phyloP scores from a whole-genome alignment of 306 rosid genomes.

The Sphenostylis stenocarpa region DNA sequence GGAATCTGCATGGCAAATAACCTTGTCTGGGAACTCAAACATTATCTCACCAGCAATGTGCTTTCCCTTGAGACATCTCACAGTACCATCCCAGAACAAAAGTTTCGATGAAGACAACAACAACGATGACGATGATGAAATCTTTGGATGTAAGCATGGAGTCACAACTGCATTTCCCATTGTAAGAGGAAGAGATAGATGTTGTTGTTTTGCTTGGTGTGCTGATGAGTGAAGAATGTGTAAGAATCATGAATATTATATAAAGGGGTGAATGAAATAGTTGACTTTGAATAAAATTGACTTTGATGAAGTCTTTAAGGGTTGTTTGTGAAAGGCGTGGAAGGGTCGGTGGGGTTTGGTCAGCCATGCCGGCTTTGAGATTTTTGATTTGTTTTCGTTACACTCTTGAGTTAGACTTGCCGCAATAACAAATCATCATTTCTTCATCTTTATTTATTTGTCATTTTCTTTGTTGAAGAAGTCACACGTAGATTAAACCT shows the following conservation, averaged over 20 bases:
- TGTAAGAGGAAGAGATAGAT: not conserved
- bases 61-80: constrained; percentile 40
- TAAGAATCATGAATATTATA: constrained; percentile 10
- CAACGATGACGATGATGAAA: not conserved
- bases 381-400: not conserved
- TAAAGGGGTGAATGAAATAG: not conserved
- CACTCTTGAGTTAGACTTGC: constrained; percentile 26
- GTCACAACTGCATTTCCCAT: constrained; percentile 57
- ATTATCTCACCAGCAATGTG: constrained; percentile 72
- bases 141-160: constrained; percentile 45
- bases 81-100: constrained; percentile 54
- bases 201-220: no score
- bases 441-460: not conserved
- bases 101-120: constrained; percentile 26
- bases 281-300: constrained; percentile 39
- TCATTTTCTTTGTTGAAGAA: not conserved
- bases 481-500: not conserved
- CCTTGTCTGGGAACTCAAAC: constrained; percentile 67
- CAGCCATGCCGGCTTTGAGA: constrained; percentile 79
- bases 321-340: not conserved
- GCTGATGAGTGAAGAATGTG: not conserved
- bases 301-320: constrained; percentile 49
- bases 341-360: constrained; percentile 65
- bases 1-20: constrained; percentile 72
- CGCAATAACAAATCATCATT: not conserved